Evolutionary conservation across 805 yeast species (phyloP).

Genomic region (Saccharomycopsis guyanensis): DNA sequence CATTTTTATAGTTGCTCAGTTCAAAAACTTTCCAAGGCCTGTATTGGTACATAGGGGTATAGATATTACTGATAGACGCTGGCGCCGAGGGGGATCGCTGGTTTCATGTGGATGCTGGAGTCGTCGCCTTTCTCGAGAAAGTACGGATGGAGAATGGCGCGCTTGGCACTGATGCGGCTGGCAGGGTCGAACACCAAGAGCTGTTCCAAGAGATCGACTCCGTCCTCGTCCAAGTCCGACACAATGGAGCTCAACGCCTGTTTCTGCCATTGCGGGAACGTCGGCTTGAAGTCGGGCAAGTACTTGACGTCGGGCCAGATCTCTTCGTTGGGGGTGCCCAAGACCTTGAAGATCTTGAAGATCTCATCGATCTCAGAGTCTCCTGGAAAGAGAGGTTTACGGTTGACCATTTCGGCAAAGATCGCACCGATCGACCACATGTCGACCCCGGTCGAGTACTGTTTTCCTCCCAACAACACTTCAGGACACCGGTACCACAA

Average conservation of each 20-base stretch:
- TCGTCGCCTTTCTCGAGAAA: conserved; percentile 47
- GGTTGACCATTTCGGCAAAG: conserved; percentile 94
- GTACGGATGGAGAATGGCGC: conserved; percentile 86
- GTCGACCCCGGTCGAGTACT: conserved; percentile 95
- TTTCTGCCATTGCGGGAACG: conserved; percentile 85
- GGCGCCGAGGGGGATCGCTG: conserved; percentile 26
- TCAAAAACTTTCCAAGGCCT: too few relatives aligned
- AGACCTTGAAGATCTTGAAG: conserved; percentile 80
- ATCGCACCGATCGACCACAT: conserved; percentile 99
- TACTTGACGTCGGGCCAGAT: conserved; percentile 91
- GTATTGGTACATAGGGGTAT: too few relatives aligned
- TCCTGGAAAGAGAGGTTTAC: conserved; percentile 94
- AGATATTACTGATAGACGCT: conserved; percentile 10
- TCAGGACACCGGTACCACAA: conserved; percentile 98
- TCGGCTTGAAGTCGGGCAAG: conserved; percentile 87
- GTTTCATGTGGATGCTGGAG: conserved; percentile 25
- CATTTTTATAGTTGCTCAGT: neutral
- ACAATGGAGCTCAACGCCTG: conserved; percentile 44
- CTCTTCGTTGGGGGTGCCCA: conserved; percentile 93
- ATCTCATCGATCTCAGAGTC: conserved; percentile 97
- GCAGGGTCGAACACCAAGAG: conserved; percentile 90
- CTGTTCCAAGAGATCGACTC: conserved; percentile 73
- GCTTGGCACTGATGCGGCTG: conserved; percentile 84
- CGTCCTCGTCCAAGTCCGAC: conserved; percentile 74
- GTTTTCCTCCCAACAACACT: conserved; percentile 90